Evolutionary conservation across 768 basidiomycete genomes (phyloP), one percentile per base, ranked within the genome.

Genomic region (Podaxis sp.): DNA sequence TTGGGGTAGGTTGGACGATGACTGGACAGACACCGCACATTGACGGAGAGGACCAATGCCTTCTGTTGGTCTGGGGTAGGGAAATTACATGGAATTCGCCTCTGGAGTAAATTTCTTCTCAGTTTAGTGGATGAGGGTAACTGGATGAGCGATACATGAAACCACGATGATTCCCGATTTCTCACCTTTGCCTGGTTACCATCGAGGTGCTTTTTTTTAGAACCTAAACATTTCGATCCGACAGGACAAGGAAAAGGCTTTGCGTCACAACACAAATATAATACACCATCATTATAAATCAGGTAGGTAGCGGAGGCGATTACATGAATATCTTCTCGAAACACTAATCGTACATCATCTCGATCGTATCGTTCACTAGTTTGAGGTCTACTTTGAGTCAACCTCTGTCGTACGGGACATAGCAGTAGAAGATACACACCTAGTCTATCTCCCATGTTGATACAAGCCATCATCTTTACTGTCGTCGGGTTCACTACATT

Each of bases 311-410:
- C n/a, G 36, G 22, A 55, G 29, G 53, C n/a, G 37, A 50, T 40
- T 15, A 55, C 11, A 24, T 22, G 37, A 62, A 62, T 27, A 62
- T 62, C 7, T 50, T 53, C 33, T 56, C 46, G 22, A 86, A 87
- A 57, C 83, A 77, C 1, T 79, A 75, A 59, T 89, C 84, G 62
- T 86, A 85, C 17, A 85, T 86, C 60, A 86, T 73, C 64, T 84
- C 84, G 59, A 88, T 75, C 22, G 81, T 81, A 64, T 87, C 85
- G 59, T 88, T 85, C 29, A 86, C 83, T 54, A 88, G 68, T 62
- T 81, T 79, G 77, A 87, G 75, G 62, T 88, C 86, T 88, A 12
- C 13, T 1, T 6, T 17, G 29, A 33, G 56, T 57, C 25, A 65
- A 12, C 46, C 3, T 43, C 8, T 8, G 29, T 19, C 59, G 19